Conservation (phyloP, 192 early-diverging fungal genomes). For the Entomortierella chlamydospora region DNA sequence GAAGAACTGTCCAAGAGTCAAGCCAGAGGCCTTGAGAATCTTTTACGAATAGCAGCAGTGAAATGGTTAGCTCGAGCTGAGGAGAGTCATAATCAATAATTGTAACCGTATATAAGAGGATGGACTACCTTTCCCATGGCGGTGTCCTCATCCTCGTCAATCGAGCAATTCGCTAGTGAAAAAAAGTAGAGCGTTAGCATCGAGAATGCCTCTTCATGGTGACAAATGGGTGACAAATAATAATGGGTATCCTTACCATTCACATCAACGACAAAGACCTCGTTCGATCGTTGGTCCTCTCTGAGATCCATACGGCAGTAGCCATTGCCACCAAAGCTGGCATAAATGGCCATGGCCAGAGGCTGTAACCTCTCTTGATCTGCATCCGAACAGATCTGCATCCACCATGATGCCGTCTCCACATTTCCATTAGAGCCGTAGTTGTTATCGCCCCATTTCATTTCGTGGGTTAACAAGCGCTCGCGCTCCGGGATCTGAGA, state of each 20-base stretch:
- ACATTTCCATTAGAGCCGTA: constrained; percentile 35
- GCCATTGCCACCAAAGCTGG: constrained; percentile 32
- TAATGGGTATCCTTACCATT: constrained; percentile 22
- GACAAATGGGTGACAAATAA: no score
- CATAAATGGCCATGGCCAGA: constrained; percentile 21
- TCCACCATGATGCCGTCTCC: constrained; percentile 42
- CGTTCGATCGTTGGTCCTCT: constrained; percentile 35
- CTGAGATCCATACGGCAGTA: constrained; percentile 54
- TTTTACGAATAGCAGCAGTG: not conserved
- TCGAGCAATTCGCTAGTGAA: constrained; percentile 12
- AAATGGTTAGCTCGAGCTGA: not conserved
- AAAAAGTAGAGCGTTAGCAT: not conserved
- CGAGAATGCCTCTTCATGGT: no score
- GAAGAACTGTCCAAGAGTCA: constrained; percentile 30
- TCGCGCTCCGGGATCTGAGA: constrained; percentile 34
- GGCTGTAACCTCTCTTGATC: constrained; percentile 33
- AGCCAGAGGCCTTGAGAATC: constrained; percentile 32
- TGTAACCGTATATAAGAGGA: not conserved
- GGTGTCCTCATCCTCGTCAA: constrained; percentile 35
- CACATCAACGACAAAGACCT: constrained; percentile 44
- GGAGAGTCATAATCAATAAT: not conserved
- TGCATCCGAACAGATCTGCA: constrained; percentile 29
- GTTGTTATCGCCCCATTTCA: constrained; percentile 47
- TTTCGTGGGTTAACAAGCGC: constrained; percentile 38
- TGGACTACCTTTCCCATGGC: constrained; percentile 44